Conservation (phyloP, 1,139 yeast species). For the Taphrina flavorubra region DNA sequence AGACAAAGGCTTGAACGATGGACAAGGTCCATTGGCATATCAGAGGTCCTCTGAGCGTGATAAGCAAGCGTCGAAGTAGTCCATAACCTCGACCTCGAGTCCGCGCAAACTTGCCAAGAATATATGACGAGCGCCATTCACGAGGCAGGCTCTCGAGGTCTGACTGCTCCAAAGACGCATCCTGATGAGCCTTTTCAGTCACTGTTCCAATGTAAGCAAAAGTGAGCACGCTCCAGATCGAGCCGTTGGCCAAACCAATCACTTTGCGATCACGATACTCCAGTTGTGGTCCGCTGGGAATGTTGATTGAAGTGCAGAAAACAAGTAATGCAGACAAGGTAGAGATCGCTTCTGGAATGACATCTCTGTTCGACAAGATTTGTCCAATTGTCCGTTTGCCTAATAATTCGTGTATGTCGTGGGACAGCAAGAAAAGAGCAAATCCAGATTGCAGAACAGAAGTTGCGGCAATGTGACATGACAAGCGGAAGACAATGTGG, state of each 20-base stretch:
- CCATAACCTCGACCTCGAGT: background rate
- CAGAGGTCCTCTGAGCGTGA: slow-evolving; percentile 10
- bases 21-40: slow-evolving; percentile 4
- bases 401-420: background rate
- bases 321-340: background rate
- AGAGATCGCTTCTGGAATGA: background rate
- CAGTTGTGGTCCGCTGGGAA: slow-evolving; percentile 25
- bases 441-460: background rate
- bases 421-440: background rate
- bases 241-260: slow-evolving; percentile 1
- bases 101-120: background rate
- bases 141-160: slow-evolving; percentile 13
- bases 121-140: slow-evolving; percentile 12
- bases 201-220: slow-evolving; percentile 1
- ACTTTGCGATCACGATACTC: slow-evolving; percentile 19
- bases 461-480: slow-evolving; percentile 10
- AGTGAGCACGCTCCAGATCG: slow-evolving; percentile 1
- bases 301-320: background rate
- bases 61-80: slow-evolving; percentile 12
- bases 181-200: background rate
- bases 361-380: slow-evolving; percentile 4
- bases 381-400: background rate
- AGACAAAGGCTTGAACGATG: background rate
- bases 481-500: background rate
- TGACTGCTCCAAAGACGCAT: background rate